Evolutionary conservation across 2,329 filamentous ascomycete species (phyloP).

Genomic region (Pseudogymnoascus sp.): DNA sequence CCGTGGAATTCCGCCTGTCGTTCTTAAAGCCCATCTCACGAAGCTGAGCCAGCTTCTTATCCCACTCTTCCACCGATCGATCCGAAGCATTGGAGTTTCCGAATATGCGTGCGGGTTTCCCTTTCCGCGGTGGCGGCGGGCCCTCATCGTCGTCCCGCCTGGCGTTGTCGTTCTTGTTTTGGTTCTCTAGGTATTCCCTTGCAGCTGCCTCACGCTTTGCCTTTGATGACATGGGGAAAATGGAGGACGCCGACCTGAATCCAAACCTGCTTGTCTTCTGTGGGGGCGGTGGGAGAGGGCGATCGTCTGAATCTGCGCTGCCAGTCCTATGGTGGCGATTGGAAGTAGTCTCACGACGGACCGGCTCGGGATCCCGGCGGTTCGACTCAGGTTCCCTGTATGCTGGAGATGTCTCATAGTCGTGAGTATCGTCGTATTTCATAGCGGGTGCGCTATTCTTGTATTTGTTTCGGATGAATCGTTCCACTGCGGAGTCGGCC

Average conservation of each 20-base stretch:
- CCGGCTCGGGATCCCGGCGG: constrained; percentile 27
- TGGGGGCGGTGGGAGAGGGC: constrained; percentile 52
- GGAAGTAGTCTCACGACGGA: constrained; percentile 20
- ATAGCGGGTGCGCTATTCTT: constrained; percentile 44
- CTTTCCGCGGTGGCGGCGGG: constrained; percentile 22
- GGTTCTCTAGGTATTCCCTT: constrained; percentile 25
- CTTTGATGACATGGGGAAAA: constrained; percentile 47
- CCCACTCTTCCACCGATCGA: constrained; percentile 41
- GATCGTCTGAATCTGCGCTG: constrained; percentile 41
- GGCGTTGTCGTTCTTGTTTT: constrained; percentile 25
- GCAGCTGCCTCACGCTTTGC: constrained; percentile 14
- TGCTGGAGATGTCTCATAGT: constrained; percentile 25
- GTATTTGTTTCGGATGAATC: constrained; percentile 93
- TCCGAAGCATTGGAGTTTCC: constrained; percentile 56
- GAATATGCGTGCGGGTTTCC: constrained; percentile 60
- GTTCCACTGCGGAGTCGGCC: constrained; percentile 87
- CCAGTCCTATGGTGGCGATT: constrained; percentile 40
- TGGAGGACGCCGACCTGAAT: constrained; percentile 52
- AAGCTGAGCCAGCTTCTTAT: constrained; percentile 68
- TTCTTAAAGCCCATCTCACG: constrained; percentile 90
- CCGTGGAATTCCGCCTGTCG: constrained; percentile 67
- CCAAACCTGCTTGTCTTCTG: constrained; percentile 53
- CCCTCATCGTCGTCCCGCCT: constrained; percentile 21
- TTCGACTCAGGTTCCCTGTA: background rate
- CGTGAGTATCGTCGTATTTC: constrained; percentile 14